Evolutionary conservation across 768 basidiomycete genomes (phyloP).

Genomic region (Kockovaella imperatae): DNA sequence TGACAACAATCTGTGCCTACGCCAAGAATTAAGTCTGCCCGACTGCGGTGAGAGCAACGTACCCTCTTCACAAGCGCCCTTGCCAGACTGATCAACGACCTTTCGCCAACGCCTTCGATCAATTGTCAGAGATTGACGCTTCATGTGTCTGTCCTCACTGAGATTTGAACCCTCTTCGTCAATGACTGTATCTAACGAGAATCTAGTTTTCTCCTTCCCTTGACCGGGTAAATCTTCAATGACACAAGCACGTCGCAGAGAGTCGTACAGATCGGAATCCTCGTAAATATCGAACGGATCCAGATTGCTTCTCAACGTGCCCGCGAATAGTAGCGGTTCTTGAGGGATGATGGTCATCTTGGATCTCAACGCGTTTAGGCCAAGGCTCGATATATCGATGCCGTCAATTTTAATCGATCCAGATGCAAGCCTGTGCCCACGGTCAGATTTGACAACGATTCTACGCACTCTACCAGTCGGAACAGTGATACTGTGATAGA

Average conservation of each 20-base stretch:
- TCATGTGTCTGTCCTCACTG: too few species aligned
- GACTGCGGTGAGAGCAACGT: neutral
- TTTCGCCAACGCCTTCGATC: conserved; percentile 50
- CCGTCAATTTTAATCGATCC: conserved; percentile 73
- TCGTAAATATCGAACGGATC: conserved; percentile 79
- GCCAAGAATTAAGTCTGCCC: neutral
- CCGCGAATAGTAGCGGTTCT: conserved; percentile 35
- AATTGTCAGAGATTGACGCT: neutral
- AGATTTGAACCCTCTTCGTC: conserved; percentile 80
- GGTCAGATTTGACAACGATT: conserved; percentile 6
- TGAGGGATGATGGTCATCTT: conserved; percentile 39
- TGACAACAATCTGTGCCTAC: conserved; percentile 63
- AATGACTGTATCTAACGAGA: conserved; percentile 69
- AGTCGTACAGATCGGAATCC: conserved; percentile 64
- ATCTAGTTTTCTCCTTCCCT: conserved; percentile 48
- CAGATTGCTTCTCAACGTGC: conserved; percentile 63
- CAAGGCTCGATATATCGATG: conserved; percentile 68
- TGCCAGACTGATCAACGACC: conserved; percentile 76
- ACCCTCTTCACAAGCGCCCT: conserved; percentile 75
- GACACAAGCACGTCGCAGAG: conserved; percentile 70
- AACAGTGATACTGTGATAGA: conserved; percentile 80
- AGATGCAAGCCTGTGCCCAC: conserved; percentile 50
- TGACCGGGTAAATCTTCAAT: conserved; percentile 49
- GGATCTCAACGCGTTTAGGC: conserved; percentile 53
- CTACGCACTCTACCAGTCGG: conserved; percentile 47